These are phyloP conservation scores for Umbelopsis vinacea DNA, from an alignment of 192 early-diverging fungal species.

Conservation along the genomic window DNA sequence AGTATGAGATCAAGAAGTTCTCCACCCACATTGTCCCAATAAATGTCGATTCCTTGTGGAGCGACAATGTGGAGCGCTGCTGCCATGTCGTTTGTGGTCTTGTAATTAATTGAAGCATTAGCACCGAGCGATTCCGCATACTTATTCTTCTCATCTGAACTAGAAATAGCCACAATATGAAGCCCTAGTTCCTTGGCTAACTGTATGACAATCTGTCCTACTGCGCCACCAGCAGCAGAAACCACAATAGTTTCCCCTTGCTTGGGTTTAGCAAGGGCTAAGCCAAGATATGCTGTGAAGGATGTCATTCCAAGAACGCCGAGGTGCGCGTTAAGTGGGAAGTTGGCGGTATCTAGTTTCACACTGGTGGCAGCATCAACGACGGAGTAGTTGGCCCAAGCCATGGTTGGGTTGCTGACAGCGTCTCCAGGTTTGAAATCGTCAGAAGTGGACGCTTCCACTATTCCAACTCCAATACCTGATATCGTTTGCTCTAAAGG, in stretches of 20 bases:
- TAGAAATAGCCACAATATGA: constrained; percentile 59
- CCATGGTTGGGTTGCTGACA: constrained; percentile 25
- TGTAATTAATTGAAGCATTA: constrained; percentile 59
- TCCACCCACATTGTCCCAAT: constrained; percentile 63
- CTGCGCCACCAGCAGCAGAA: constrained; percentile 58
- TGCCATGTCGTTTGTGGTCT: constrained; percentile 33
- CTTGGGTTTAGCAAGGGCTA: constrained; percentile 32
- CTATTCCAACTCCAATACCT: constrained; percentile 18
- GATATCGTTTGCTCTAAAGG: neutral
- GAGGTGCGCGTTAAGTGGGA: constrained; percentile 56
- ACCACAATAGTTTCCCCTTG: constrained; percentile 47
- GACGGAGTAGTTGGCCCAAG: constrained; percentile 57
- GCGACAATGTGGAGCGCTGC: constrained; percentile 44
- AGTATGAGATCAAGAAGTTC: constrained; percentile 52
- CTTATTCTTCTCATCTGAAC: constrained; percentile 55
- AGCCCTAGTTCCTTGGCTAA: constrained; percentile 22
- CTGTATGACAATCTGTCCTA: constrained; percentile 41
- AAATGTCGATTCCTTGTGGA: constrained; percentile 53
- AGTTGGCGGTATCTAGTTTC: constrained; percentile 45
- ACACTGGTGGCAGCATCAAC: constrained; percentile 40
- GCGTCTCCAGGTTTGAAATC: constrained; percentile 18
- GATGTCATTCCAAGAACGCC: constrained; percentile 47
- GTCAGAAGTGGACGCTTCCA: constrained; percentile 16
- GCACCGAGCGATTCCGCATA: constrained; percentile 53
- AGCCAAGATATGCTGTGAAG: neutral